Percentiles rank a stretch among this genome's conserved stretches.
Conservation (phyloP, 139 green algal genomes). For the Volvox africanus region DNA sequence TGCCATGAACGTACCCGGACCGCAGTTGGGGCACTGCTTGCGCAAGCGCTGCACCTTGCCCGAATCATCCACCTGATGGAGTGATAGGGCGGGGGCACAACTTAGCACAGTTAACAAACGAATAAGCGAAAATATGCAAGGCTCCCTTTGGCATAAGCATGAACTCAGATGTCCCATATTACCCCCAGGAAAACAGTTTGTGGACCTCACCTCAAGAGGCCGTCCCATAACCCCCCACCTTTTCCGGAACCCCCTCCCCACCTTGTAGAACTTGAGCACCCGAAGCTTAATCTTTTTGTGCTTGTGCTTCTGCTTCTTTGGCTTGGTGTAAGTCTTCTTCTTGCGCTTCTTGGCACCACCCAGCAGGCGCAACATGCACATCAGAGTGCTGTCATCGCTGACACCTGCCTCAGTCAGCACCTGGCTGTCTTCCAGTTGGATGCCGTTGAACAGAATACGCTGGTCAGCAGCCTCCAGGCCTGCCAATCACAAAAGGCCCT, state of each 20-base stretch:
- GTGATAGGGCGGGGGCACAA: no score
- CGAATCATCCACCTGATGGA: conserved; percentile 90
- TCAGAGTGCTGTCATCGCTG: conserved; percentile 85
- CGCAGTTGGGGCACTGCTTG: conserved; percentile 97
- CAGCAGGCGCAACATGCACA: conserved; percentile 89
- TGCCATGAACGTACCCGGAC: conserved; percentile 98
- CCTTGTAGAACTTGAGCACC: conserved; percentile 88
- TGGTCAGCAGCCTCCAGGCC: conserved; percentile 80
- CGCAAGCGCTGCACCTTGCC: conserved; percentile 97
- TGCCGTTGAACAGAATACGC: conserved; percentile 86
- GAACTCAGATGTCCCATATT: no score
- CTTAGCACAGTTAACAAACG: no score
- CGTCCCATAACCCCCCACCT: no score
- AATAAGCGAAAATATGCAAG: no score
- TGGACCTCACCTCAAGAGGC: not conserved
- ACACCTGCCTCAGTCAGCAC: conserved; percentile 82
- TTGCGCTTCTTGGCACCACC: conserved; percentile 99
- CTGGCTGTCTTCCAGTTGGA: conserved; percentile 82
- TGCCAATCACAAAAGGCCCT: conserved; percentile 35
- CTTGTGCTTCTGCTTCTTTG: conserved; percentile 99
- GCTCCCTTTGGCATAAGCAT: no score
- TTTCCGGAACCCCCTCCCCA: not conserved
- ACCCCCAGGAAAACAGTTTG: no score
- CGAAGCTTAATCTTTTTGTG: conserved; percentile 98
- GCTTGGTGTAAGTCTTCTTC: conserved; percentile 99